phyloP scores from a whole-genome alignment of 2,329 filamentous ascomycete species.

The Cadophora gregata region DNA sequence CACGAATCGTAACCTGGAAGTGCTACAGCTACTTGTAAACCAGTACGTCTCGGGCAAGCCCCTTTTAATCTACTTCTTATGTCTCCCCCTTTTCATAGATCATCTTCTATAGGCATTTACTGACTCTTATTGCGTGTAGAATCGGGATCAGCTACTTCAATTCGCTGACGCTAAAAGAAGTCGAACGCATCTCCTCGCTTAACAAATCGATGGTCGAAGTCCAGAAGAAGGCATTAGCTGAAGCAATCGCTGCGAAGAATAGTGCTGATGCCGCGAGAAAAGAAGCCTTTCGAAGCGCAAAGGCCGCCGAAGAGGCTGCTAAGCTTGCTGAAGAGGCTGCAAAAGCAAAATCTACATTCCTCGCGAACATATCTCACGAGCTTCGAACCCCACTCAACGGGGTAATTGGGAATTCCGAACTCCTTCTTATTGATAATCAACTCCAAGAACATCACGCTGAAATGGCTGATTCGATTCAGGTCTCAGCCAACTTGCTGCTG shows the following conservation, averaged over 20 bases:
- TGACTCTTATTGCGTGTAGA: too few relatives aligned
- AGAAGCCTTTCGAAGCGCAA: conserved; percentile 78
- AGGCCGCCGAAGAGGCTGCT: conserved; percentile 71
- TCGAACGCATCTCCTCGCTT: conserved; percentile 78
- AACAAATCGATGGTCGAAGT: conserved; percentile 80
- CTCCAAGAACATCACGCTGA: conserved; percentile 79
- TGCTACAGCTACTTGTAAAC: conserved; percentile 74
- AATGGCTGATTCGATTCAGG: conserved; percentile 85
- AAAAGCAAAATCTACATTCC: conserved; percentile 81
- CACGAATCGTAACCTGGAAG: conserved; percentile 73
- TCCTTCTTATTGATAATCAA: conserved; percentile 72
- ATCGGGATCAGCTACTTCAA: conserved; percentile 78
- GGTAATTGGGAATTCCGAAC: conserved; percentile 86
- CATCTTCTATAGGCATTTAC: too few relatives aligned
- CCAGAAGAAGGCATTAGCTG: conserved; percentile 74
- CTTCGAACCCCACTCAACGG: conserved; percentile 83
- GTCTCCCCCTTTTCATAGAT: too few relatives aligned
- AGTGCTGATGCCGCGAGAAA: conserved; percentile 80
- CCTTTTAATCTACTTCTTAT: too few relatives aligned
- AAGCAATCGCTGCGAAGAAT: conserved; percentile 74
- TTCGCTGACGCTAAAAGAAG: conserved; percentile 68
- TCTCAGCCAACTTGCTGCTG: conserved; percentile 83
- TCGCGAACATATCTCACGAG: conserved; percentile 82
- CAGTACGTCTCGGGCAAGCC: too few relatives aligned
- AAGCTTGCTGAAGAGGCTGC: conserved; percentile 55